Base-by-base conservation (phyloP, 1,284 basidiomycete genomes). In the Tilletia walkeri region DNA sequence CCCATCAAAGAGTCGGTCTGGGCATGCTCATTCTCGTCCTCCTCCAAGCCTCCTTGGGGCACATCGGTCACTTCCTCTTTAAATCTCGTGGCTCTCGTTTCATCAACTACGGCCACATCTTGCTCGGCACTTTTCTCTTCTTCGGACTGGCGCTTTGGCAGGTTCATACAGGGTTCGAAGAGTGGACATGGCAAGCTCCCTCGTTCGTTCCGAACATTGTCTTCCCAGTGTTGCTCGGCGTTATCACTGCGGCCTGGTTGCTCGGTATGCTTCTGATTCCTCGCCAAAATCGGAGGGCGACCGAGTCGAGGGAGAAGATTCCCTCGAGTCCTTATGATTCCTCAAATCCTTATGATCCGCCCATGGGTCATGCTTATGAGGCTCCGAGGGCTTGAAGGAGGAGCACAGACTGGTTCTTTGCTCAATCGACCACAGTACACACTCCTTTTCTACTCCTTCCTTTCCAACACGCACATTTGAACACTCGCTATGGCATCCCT, bases 1-100 rank as follows among this genome's bases (percentile, higher is more conserved):
- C 68, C 41, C 73, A 69, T 65, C 76, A 89, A 88, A 85, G 85
- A 84, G 86, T 87, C 76, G 90, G 90, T 41, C 79, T 89, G 61
- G 86, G 86, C 5, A 82, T 91, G 54, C 87, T 91, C 72, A 85
- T 86, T 56, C 84, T 91, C n/a, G 89, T 90, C 77, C 53, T 89
- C 67, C 68, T 86, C 12, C 90, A 92, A 82, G 85, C 87, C 73
- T 74, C 79, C 1, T 80, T 90, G 9, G 90, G 90, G 3, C 85
- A 86, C 3, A 74, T 89, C 70, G 88, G 90, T 69, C 90, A 91
- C 80, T 88, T 83, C 69, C 74, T 88, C 69, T 75, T 18, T 54
- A 67, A 41, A 53, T n/a, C 54, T 10, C 74, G 70, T 18, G 53
- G 63, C 18, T 6, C 67, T 24, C 70, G 72, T 9, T 20, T 18